Evolutionary conservation across 495 filamentous ascomycete genomes (phyloP).

Genomic region (Penicillium cinerascens): DNA sequence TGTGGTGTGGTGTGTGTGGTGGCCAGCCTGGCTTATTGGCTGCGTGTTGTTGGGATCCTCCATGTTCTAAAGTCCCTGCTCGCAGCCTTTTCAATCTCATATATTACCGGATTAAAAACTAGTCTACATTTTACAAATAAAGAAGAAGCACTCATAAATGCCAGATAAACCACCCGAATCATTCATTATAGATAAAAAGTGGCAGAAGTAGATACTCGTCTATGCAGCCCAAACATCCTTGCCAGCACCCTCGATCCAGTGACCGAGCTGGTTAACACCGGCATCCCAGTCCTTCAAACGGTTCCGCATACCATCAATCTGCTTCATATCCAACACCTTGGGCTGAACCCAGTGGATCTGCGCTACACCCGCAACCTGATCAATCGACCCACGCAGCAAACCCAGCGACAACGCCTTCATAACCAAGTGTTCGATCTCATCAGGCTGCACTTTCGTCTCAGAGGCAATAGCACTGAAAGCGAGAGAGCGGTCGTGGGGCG

Average conservation of each 20-base stretch:
- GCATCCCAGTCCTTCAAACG: conserved; percentile 90
- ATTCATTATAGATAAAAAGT: conserved; percentile 27
- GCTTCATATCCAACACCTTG: conserved; percentile 90
- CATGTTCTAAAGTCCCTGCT: conserved; percentile 25
- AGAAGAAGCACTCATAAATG: background rate
- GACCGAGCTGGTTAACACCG: conserved; percentile 89
- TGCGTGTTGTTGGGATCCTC: conserved; percentile 47
- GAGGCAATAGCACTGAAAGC: conserved; percentile 79
- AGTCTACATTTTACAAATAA: background rate
- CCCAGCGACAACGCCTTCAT: conserved; percentile 98
- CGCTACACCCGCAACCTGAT: conserved; percentile 91
- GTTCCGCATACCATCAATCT: conserved; percentile 91
- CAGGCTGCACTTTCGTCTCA: conserved; percentile 86
- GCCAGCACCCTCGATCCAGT: conserved; percentile 87
- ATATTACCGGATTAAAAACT: background rate
- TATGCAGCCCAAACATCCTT: conserved; percentile 89
- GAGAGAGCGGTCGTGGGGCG: conserved; percentile 93
- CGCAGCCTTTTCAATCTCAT: background rate
- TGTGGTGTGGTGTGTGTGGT: conserved; percentile 97
- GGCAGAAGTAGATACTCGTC: conserved; percentile 17
- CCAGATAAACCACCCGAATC: conserved; percentile 17
- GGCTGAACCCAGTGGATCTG: conserved; percentile 99
- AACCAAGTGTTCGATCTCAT: conserved; percentile 94
- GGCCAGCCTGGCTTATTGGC: conserved; percentile 87
- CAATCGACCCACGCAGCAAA: conserved; percentile 85